Evolutionary conservation across 2,329 filamentous ascomycete species (phyloP).

Genomic region (Calonectria naviculata): DNA sequence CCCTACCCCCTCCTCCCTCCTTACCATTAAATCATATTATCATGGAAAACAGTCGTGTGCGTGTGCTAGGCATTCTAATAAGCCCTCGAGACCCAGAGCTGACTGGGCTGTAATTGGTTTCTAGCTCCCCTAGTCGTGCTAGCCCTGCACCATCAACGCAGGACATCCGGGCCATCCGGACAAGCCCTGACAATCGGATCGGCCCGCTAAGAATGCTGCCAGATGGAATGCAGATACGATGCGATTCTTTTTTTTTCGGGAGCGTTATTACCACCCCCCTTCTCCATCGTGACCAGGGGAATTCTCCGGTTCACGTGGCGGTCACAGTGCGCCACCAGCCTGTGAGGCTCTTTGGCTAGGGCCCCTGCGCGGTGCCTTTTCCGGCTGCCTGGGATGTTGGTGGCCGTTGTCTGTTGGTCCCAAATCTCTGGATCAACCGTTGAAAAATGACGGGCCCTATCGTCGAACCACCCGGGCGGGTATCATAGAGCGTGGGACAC

Average conservation of each 20-base stretch:
- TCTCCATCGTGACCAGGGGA: conserved; percentile 11
- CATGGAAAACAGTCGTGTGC: background rate
- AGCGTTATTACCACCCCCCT: background rate
- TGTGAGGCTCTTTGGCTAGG: conserved; percentile 12
- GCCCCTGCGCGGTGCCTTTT: conserved; percentile 24
- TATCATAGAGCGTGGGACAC: conserved; percentile 81
- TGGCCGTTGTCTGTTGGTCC: background rate
- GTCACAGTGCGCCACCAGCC: conserved; percentile 22
- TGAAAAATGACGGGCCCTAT: background rate
- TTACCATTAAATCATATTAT: background rate
- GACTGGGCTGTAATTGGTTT: background rate
- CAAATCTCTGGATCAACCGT: background rate
- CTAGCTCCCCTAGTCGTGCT: background rate
- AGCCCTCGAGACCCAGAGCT: background rate
- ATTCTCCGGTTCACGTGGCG: conserved; percentile 28
- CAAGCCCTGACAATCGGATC: conserved; percentile 11
- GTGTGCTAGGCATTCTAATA: background rate
- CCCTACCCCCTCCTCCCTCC: background rate
- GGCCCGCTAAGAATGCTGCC: conserved; percentile 3
- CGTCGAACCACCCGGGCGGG: background rate
- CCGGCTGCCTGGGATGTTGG: conserved; percentile 6
- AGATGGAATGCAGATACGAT: conserved; percentile 11
- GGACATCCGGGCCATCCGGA: conserved; percentile 15
- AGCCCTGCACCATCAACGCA: conserved; percentile 5
- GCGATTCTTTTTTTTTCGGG: conserved; percentile 3